These are phyloP conservation scores for Trichosporon sp. DNA, from an alignment of 1,284 basidiomycete genomes.

Conservation along the genomic window DNA sequence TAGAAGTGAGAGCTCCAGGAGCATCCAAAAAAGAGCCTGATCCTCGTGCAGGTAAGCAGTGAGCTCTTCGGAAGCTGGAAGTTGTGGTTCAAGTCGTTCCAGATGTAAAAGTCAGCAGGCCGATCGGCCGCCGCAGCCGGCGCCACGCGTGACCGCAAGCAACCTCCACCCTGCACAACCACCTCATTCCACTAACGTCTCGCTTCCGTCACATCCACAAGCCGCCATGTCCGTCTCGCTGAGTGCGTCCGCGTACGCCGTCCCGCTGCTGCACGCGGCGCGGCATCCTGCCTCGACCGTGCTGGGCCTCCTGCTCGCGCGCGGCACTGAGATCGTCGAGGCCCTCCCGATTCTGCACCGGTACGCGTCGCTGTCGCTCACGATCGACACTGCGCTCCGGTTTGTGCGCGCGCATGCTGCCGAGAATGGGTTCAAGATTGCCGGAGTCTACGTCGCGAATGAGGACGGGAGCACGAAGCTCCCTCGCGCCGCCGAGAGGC, in stretches of 20 bases:
- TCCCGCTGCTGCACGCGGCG: slow-evolving; percentile 42
- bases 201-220: background rate
- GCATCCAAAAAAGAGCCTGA: too few species aligned
- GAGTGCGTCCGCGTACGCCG: slow-evolving; percentile 25
- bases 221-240: slow-evolving; percentile 19
- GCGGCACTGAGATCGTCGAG: slow-evolving; percentile 26
- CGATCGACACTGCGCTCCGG: slow-evolving; percentile 37
- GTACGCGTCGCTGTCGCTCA: slow-evolving; percentile 42
- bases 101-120: background rate
- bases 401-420: slow-evolving; percentile 31
- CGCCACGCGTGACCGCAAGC: background rate
- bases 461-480: slow-evolving; percentile 23
- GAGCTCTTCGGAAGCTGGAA: background rate
- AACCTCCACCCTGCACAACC: background rate
- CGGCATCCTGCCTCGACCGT: slow-evolving; percentile 41
- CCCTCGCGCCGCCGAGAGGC: slow-evolving; percentile 22
- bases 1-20: too few species aligned
- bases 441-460: slow-evolving; percentile 47
- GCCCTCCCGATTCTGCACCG: slow-evolving; percentile 49
- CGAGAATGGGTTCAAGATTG: slow-evolving; percentile 17
- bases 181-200: background rate
- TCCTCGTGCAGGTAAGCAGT: too few species aligned
- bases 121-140: background rate
- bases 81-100: background rate
- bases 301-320: slow-evolving; percentile 48